A percentile compares a stretch with the other conserved stretches of the same genome.
These are phyloP conservation scores for Plectosphaerella plurivora DNA, from an alignment of 2,329 filamentous ascomycete genomes.

Conservation along the genomic window DNA sequence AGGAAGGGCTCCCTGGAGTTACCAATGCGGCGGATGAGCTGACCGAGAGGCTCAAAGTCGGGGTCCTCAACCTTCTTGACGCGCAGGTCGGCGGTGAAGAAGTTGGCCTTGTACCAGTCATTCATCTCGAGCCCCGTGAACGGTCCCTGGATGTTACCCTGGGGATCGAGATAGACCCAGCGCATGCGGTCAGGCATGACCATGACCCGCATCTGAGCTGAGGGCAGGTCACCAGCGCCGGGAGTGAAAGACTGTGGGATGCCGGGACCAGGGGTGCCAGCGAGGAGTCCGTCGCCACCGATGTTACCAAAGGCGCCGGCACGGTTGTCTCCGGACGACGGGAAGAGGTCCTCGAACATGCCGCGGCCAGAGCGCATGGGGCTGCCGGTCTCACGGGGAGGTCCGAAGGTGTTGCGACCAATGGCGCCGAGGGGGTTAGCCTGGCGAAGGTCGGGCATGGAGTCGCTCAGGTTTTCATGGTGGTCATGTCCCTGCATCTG, in stretches of 20 bases:
- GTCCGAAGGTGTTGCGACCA: conserved; percentile 55
- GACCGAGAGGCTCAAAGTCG: conserved; percentile 92
- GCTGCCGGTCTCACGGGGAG: conserved; percentile 55
- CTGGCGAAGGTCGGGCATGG: conserved; percentile 55
- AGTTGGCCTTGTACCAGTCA: conserved; percentile 98
- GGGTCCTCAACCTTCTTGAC: conserved; percentile 92
- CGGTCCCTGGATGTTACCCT: conserved; percentile 86
- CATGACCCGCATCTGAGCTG: conserved; percentile 77
- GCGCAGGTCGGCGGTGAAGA: conserved; percentile 90
- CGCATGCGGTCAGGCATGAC: conserved; percentile 99
- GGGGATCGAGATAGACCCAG: conserved; percentile 96
- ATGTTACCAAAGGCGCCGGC: conserved; percentile 22
- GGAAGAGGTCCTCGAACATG: conserved; percentile 52
- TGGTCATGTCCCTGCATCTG: conserved; percentile 77
- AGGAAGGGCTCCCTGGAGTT: conserved; percentile 97
- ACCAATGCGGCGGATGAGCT: conserved; percentile 90
- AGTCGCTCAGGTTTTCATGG: conserved; percentile 53
- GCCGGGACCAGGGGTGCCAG: conserved; percentile 3
- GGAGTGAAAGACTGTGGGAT: conserved; percentile 15
- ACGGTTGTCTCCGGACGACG: conserved; percentile 26
- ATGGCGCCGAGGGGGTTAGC: conserved; percentile 62
- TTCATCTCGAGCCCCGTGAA: conserved; percentile 99
- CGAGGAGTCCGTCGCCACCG: background rate
- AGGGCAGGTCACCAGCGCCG: conserved; percentile 22
- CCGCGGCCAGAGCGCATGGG: conserved; percentile 52